Evolutionary conservation across 2,329 filamentous ascomycete species (phyloP).

Genomic region (Colletotrichum sojae): DNA sequence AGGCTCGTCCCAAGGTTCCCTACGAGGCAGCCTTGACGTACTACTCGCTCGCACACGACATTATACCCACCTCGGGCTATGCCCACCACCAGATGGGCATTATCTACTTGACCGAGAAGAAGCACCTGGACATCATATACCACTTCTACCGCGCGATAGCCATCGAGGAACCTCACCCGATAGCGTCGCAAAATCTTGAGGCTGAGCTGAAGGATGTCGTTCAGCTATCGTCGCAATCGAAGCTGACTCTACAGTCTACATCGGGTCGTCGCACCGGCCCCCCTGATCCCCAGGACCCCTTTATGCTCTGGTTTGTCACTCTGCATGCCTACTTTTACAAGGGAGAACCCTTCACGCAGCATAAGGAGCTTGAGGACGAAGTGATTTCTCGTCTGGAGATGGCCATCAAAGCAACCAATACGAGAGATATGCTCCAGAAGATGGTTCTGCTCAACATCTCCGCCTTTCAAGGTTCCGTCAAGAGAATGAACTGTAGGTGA

Average conservation of each 20-base stretch:
- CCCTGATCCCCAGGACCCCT: slow-evolving; percentile 72
- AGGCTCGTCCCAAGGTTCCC: slow-evolving; percentile 78
- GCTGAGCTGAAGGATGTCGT: slow-evolving; percentile 76
- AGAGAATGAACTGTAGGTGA: slow-evolving; percentile 65
- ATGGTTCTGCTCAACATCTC: slow-evolving; percentile 90
- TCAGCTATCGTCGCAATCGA: slow-evolving; percentile 50
- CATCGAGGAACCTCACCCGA: slow-evolving; percentile 80
- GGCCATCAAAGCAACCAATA: slow-evolving; percentile 77
- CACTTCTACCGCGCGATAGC: slow-evolving; percentile 89
- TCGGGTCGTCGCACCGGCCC: slow-evolving; percentile 50
- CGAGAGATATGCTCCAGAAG: slow-evolving; percentile 78
- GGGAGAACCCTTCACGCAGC: slow-evolving; percentile 80
- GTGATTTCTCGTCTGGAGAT: slow-evolving; percentile 84
- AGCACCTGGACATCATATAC: slow-evolving; percentile 89
- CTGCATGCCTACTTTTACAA: slow-evolving; percentile 89
- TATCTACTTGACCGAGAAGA: slow-evolving; percentile 81
- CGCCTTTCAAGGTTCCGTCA: slow-evolving; percentile 80
- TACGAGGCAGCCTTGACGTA: slow-evolving; percentile 87
- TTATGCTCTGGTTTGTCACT: slow-evolving; percentile 86
- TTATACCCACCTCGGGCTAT: slow-evolving; percentile 84
- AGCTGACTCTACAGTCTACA: slow-evolving; percentile 27
- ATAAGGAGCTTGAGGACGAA: slow-evolving; percentile 87
- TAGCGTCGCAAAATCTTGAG: slow-evolving; percentile 82
- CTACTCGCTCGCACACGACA: slow-evolving; percentile 84
- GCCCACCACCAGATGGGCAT: slow-evolving; percentile 94